Evolutionary conservation across 176 grass and related monocot species (phyloP).

Genomic region (Saccharum spontaneum): DNA sequence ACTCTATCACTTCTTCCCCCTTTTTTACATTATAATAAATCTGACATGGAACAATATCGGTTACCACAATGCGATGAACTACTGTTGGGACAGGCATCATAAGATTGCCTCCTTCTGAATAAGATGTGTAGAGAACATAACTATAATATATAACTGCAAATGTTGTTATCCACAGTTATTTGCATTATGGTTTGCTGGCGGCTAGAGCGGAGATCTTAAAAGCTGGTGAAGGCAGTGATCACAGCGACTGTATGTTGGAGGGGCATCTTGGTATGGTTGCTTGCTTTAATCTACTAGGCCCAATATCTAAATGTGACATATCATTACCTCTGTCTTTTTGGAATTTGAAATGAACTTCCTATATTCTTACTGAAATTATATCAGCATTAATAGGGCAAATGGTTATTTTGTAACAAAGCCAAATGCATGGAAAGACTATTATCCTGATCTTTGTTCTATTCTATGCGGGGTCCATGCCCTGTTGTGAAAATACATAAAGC

Average conservation of each 20-base stretch:
- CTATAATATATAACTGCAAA: constrained; percentile 27
- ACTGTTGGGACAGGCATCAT: constrained; percentile 17
- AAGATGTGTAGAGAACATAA: constrained; percentile 1
- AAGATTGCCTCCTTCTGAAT: constrained; percentile 12
- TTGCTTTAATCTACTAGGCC: constrained; percentile 17
- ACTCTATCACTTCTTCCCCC: not conserved
- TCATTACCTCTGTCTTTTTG: not conserved
- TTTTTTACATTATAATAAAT: constrained; percentile 1
- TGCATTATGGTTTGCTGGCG: constrained; percentile 93
- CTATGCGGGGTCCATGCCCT: not conserved
- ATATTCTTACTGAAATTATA: constrained; percentile 14
- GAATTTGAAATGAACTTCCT: constrained; percentile 30
- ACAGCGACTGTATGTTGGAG: constrained; percentile 75
- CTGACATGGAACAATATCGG: constrained; percentile 8
- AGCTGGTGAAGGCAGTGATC: constrained; percentile 45
- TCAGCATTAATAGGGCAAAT: constrained; percentile 1
- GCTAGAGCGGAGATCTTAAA: constrained; percentile 97
- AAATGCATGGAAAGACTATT: not conserved
- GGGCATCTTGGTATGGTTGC: constrained; percentile 72
- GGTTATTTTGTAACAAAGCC: constrained; percentile 14
- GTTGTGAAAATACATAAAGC: constrained; percentile 16
- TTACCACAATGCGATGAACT: constrained; percentile 6
- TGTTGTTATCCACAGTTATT: constrained; percentile 61
- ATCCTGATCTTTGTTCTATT: constrained; percentile 20
- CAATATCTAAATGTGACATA: constrained; percentile 3